phyloP scores from a whole-genome alignment of 192 early-diverging fungal species.

The Linnemannia elongata region DNA sequence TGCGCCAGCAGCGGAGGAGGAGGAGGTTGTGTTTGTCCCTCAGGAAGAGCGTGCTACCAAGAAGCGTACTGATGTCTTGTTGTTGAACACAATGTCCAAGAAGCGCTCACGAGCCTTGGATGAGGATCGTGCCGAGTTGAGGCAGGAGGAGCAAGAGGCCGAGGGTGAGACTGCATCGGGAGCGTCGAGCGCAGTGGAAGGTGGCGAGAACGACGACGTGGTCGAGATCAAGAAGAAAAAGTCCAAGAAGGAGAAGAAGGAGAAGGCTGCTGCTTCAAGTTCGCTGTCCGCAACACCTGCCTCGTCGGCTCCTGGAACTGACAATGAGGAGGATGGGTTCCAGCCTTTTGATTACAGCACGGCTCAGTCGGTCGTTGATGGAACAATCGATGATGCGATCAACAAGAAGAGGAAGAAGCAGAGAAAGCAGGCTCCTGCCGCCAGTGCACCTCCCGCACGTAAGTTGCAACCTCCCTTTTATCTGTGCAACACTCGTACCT shows the following conservation, averaged over 20 bases:
- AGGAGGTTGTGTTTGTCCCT: conserved; percentile 38
- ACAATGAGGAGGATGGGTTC: conserved; percentile 27
- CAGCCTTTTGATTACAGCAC: conserved; percentile 51
- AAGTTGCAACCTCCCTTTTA: conserved; percentile 10
- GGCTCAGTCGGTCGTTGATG: conserved; percentile 42
- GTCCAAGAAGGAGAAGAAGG: conserved; percentile 34
- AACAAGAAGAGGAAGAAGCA: conserved; percentile 24
- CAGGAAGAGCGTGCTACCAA: conserved; percentile 41
- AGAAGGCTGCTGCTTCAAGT: background rate
- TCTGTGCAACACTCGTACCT: background rate
- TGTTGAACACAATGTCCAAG: conserved; percentile 38
- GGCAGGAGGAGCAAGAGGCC: background rate
- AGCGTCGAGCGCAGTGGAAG: background rate
- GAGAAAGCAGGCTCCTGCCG: conserved; percentile 20
- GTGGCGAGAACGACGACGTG: conserved; percentile 4
- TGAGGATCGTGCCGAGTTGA: conserved; percentile 43
- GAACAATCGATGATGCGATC: conserved; percentile 21
- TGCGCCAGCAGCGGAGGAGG: background rate
- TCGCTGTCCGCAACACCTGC: conserved; percentile 5
- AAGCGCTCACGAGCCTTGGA: conserved; percentile 50
- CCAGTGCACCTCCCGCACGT: conserved; percentile 20
- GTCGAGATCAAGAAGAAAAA: conserved; percentile 24
- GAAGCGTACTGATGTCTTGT: conserved; percentile 49
- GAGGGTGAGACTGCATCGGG: background rate
- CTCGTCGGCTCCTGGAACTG: conserved; percentile 8